A percentile compares a stretch with the other conserved stretches of the same genome.
Conservation (phyloP, 2,329 filamentous ascomycete species). For the Sordariomycetes sp. region DNA sequence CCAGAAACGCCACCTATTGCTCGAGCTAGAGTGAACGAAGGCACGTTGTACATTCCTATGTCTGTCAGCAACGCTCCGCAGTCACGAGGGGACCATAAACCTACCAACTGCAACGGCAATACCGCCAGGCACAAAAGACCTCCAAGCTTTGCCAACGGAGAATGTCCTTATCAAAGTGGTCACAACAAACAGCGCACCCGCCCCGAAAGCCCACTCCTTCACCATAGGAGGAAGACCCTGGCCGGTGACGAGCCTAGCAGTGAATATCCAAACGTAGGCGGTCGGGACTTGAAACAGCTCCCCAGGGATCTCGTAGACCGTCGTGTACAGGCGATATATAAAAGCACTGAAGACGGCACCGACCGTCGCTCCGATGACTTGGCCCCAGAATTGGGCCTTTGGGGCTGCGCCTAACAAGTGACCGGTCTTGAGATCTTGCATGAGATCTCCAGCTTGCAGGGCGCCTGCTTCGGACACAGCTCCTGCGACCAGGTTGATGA, state of each 20-base stretch:
- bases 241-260: constrained; percentile 84
- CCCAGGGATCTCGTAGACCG: constrained; percentile 81
- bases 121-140: constrained; percentile 74
- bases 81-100: constrained; percentile 4
- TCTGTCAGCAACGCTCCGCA: neutral
- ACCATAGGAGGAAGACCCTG: constrained; percentile 80
- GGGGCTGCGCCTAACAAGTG: constrained; percentile 87
- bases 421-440: constrained; percentile 96
- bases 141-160: constrained; percentile 50
- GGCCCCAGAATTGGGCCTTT: constrained; percentile 93
- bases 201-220: constrained; percentile 65
- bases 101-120: constrained; percentile 89
- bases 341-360: constrained; percentile 80
- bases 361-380: constrained; percentile 80
- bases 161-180: constrained; percentile 64
- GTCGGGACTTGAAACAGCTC: constrained; percentile 90
- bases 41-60: constrained; percentile 90
- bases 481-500: constrained; percentile 91
- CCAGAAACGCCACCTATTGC: constrained; percentile 67
- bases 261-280: constrained; percentile 96
- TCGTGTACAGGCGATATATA: constrained; percentile 82
- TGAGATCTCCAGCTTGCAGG: constrained; percentile 87
- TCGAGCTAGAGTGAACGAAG: constrained; percentile 86
- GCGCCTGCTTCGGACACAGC: constrained; percentile 65
- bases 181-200: constrained; percentile 64